phyloP scores from a whole-genome alignment of 306 rosid genomes.

The Rosa rugosa region DNA sequence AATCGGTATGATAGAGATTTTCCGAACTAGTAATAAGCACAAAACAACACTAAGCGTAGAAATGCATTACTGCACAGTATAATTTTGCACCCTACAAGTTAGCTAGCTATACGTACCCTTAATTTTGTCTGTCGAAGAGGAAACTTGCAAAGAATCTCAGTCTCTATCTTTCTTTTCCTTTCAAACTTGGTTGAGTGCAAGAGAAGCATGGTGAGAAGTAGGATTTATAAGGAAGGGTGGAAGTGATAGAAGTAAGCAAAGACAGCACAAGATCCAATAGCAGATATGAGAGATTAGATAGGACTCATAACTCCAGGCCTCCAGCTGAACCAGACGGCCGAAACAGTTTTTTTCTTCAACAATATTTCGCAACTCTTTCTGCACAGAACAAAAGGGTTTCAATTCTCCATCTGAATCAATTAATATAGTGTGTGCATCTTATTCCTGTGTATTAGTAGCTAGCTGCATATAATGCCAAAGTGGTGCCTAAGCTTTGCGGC shows the following conservation, averaged over 20 bases:
- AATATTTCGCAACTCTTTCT: not conserved
- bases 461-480: not conserved
- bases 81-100: not conserved
- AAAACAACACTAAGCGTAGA: not conserved
- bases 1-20: not conserved
- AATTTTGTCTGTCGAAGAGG: not conserved
- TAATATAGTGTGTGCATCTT: not conserved
- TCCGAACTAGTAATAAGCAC: not conserved
- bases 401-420: not conserved
- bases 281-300: constrained; percentile 21
- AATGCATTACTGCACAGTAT: not conserved
- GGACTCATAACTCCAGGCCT: constrained; percentile 11
- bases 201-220: constrained; percentile 8
- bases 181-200: not conserved
- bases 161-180: not conserved
- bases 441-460: not conserved
- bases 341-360: constrained; percentile 21
- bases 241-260: constrained; percentile 16
- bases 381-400: constrained; percentile 11
- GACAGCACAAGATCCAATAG: constrained; percentile 26
- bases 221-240: constrained; percentile 17
- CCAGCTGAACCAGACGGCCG: constrained; percentile 22
- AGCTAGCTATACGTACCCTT: not conserved
- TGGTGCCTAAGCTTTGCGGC: constrained; percentile 1
- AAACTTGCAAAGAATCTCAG: not conserved